Evolutionary conservation across 192 early-diverging fungal species (phyloP).

Genomic region (Oehlia diaphana): DNA sequence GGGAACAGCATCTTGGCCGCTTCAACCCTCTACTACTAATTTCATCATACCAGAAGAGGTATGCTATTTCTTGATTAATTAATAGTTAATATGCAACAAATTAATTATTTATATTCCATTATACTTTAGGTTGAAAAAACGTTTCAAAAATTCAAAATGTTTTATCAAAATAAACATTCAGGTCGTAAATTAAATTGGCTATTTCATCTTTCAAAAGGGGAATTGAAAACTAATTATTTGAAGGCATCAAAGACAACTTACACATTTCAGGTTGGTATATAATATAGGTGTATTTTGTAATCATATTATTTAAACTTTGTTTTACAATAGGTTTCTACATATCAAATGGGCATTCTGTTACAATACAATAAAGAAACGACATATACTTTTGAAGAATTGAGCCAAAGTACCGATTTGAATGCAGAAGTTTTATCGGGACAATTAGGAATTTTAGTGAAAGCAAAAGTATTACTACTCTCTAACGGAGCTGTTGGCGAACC

Average conservation of each 20-base stretch:
- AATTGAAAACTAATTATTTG: constrained; percentile 88
- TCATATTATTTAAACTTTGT: neutral
- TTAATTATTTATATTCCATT: constrained; percentile 6
- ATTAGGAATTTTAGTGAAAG: constrained; percentile 79
- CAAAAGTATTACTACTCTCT: constrained; percentile 68
- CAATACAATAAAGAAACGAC: constrained; percentile 82
- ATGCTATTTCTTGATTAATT: constrained; percentile 20
- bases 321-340: constrained; percentile 68
- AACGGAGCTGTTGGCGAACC: constrained; percentile 59
- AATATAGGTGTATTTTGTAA: neutral
- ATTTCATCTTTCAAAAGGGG: constrained; percentile 88
- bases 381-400: constrained; percentile 78
- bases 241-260: constrained; percentile 74
- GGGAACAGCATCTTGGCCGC: constrained; percentile 87
- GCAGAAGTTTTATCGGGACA: constrained; percentile 65
- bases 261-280: constrained; percentile 63
- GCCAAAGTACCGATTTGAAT: constrained; percentile 70
- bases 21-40: constrained; percentile 71
- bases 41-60: constrained; percentile 89
- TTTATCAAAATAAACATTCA: constrained; percentile 86
- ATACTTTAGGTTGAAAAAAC: constrained; percentile 69
- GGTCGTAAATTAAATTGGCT: constrained; percentile 95
- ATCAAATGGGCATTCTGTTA: constrained; percentile 92
- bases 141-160: constrained; percentile 82
- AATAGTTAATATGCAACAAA: neutral